Evolutionary conservation across 495 filamentous ascomycete genomes (phyloP), one percentile per base, ranked within the genome.

Genomic region (Schizothecium vesticola): DNA sequence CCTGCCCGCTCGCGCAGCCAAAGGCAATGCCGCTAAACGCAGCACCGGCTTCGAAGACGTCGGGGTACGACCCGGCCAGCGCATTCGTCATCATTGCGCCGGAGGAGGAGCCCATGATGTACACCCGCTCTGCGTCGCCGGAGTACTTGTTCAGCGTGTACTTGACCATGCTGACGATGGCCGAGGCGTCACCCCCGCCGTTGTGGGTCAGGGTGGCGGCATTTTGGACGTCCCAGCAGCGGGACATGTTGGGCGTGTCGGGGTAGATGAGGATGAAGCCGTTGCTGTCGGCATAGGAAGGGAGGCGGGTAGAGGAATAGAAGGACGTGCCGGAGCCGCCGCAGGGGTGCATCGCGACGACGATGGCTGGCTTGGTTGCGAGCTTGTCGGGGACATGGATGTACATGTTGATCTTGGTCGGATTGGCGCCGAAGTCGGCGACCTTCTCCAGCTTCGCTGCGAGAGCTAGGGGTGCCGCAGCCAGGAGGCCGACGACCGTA

Each of bases 261-360:
- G 82, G 82, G 72, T 80, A 86, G 69, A 84, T 83, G 55, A 83
- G 62, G 63, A 84, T 81, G 70, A 83, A 81, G 61, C 80, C 80
- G 64, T 82, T 69, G n/a, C 69, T 67, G 64, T 84, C 81, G 16
- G 82, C 80, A 22, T 71, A 73, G 63, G 70, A 72, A 5, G 75
- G 70, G 11, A 74, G 71, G 66, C 70, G 68, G 25, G 73, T 76
- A 13, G 59, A 62, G 16, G 22, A 43, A 63, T 71, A 76, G 70
- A 68, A 76, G 58, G 59, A 16, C 2, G 67, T 29, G 13, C 33
- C 62, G 33, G 33, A 23, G 62, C 62, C 62, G 16, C 71, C 69
- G 26, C 70, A 77, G 23, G 60, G 69, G 58, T 72, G 69, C 26
- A 77, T 24, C 0, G 73, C 76, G 3, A 76, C 76, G 36, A 78